Evolutionary conservation across 1,284 basidiomycete species (phyloP), one percentile per base, ranked within the genome.

Genomic region (Tetrapyrgos nigripes): DNA sequence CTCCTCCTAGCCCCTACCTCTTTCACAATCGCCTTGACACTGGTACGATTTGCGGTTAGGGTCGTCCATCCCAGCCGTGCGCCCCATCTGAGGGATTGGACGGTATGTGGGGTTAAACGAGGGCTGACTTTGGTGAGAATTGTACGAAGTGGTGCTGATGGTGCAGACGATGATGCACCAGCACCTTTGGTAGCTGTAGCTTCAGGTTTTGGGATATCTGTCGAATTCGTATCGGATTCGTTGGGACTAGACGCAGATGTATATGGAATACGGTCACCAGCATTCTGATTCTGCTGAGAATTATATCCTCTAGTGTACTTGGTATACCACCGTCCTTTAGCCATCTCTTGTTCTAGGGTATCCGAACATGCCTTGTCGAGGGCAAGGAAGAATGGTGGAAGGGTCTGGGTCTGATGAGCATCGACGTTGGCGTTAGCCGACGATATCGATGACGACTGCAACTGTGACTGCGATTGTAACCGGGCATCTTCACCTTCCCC

Each of bases 11-110:
- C 54, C 66, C 55, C 79, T 66, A 87, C 80, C 67, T 87, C 87
- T 60, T 82, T 79, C 62, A 92, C 68, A 35, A 94, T 79, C n/a
- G 88, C 86, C 68, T 84, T 87, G 28, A 93, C 85, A 62, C 92
- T 92, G 31, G 88, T 83, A 64, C 85, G 83, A 63, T 94, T 94
- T 19, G 91, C 91, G 4, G 90, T 92, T 49, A 94, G 76, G 21
- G 91, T 94, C 57, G 93, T 94, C 88, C 91, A 89, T 1, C 89
- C 87, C 29, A 84, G 77, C 40, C 73, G 75, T 0, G 89, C 86
- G 24, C 92, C 93, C 71, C 83, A 83, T 10, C 88, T 76, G 75
- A 92, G 76, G 62, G 87, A 89, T 55, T 85, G 80, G 14, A 89
- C 83, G 0, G 89, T 92, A 65, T 92, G 90, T 9, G 79, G 83